Base-by-base conservation (phyloP, 2,329 filamentous ascomycete genomes). In the Emmonsiellopsis sp. region DNA sequence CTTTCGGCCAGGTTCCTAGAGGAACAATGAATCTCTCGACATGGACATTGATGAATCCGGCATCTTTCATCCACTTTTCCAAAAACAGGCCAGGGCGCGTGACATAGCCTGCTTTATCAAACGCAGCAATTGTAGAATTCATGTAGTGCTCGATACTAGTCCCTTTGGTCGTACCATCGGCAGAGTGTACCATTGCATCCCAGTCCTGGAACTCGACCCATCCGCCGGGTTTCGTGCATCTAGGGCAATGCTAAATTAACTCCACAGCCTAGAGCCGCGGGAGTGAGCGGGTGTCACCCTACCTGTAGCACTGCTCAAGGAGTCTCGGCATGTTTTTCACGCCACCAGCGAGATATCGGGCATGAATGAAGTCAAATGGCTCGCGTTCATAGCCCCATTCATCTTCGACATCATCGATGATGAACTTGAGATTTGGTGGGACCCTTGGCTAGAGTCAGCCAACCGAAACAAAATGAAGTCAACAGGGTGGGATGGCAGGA, bases 331-430 rank as follows among this genome's bases (percentile, higher is more conserved):
- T 83, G 59, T 82, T 73, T 49, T 73, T 76, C 53, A 83, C 76
- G 2, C 75, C 77, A 70, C 78, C 75, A 13, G 79, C 76, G 1
- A 78, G 77, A 53, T 80, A 75, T 2, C 82, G 73, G 15, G 77
- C 75, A 61, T 84, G 81, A 34, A 84, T 75, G 54, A 81, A 82
- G 62, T 84, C 80, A 52, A 82, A 84, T 47, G 77, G 72, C 55
- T 81, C 75, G 3, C 64, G 62, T 5, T 76, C 75, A 55, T 80
- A 74, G 15, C 81, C 63, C 80, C 80, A 83, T 5, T 73, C 71
- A 52, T 73, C 73, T 63, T 83, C 79, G 20, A 78, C 72, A 57
- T 83, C 80, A 54, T 83, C 80, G 10, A 83, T 72, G 62, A 79
- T 69, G 59, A 81, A 82, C 20, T 71, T 70, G 15, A 80, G 72